Evolutionary conservation across 2,329 filamentous ascomycete genomes (phyloP).

Genomic region (Talaromyces sp.): DNA sequence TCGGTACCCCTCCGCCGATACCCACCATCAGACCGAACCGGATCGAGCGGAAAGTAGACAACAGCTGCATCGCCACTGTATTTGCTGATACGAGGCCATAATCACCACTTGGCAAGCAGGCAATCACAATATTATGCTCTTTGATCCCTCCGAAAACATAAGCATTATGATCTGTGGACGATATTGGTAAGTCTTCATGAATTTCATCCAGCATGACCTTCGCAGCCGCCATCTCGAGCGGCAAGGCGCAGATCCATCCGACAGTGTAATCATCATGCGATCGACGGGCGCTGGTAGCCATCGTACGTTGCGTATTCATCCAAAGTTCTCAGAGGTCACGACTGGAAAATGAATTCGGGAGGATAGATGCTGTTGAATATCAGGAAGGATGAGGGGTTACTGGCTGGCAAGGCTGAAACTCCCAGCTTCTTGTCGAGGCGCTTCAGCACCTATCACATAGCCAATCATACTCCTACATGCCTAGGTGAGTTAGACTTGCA

Average conservation of each 20-base stretch:
- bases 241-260: not conserved
- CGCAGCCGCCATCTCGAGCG: slow-evolving; percentile 2
- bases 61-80: slow-evolving; percentile 19
- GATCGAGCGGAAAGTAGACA: slow-evolving; percentile 22
- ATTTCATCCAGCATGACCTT: not conserved
- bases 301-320: not conserved
- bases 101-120: slow-evolving; percentile 15
- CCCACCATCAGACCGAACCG: slow-evolving; percentile 24
- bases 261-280: slow-evolving; percentile 4
- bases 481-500: no score
- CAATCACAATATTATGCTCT: slow-evolving; percentile 23
- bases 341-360: not conserved
- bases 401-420: not conserved
- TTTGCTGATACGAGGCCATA: slow-evolving; percentile 16
- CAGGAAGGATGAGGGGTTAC: not conserved
- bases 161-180: slow-evolving; percentile 16
- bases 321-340: not conserved
- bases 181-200: not conserved
- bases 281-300: not conserved
- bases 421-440: not conserved
- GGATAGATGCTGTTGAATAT: not conserved
- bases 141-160: slow-evolving; percentile 23
- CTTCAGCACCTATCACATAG: not conserved
- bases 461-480: no score
- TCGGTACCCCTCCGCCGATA: slow-evolving; percentile 25